A percentile compares a stretch with the other conserved stretches of the same genome.
phyloP scores from a whole-genome alignment of 2,329 filamentous ascomycete genomes.

The Fusarium stilboides region DNA sequence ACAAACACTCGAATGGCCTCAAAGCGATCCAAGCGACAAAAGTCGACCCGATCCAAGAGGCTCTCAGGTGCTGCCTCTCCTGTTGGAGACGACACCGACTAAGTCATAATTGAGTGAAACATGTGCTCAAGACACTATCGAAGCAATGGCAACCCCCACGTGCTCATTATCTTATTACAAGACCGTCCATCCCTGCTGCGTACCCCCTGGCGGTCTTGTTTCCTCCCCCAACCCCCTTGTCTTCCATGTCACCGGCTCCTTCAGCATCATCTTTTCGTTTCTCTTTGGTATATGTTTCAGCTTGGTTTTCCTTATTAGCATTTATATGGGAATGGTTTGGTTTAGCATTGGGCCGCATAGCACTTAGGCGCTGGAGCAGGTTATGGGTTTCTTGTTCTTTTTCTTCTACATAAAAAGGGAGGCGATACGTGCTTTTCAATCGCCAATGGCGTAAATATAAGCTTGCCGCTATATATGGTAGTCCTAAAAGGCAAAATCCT shows the following conservation, averaged over 20 bases:
- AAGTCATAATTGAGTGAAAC: constrained; percentile 27
- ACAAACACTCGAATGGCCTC: constrained; percentile 50
- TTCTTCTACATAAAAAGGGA: constrained; percentile 29
- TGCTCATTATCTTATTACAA: constrained; percentile 22
- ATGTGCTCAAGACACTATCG: constrained; percentile 22
- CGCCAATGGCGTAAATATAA: constrained; percentile 32
- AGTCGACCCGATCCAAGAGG: constrained; percentile 51
- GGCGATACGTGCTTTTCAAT: constrained; percentile 35
- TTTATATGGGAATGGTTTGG: constrained; percentile 44
- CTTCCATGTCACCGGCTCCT: constrained; percentile 22
- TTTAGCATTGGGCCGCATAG: constrained; percentile 49
- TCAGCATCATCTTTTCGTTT: constrained; percentile 25
- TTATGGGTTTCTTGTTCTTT: constrained; percentile 39
- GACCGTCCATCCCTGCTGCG: constrained; percentile 24
- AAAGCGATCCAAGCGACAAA: constrained; percentile 51
- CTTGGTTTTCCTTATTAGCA: constrained; percentile 42
- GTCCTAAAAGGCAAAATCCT: constrained; percentile 23
- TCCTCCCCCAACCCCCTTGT: constrained; percentile 14
- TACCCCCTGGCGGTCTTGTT: constrained; percentile 17
- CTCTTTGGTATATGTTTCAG: constrained; percentile 35
- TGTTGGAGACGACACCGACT: constrained; percentile 58
- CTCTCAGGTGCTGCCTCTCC: constrained; percentile 55
- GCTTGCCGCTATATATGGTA: constrained; percentile 27
- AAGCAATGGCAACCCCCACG: constrained; percentile 30
- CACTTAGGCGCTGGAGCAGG: constrained; percentile 44